Base-by-base conservation (phyloP, 2,329 filamentous ascomycete genomes). In the Clarireedia homoeocarpa region DNA sequence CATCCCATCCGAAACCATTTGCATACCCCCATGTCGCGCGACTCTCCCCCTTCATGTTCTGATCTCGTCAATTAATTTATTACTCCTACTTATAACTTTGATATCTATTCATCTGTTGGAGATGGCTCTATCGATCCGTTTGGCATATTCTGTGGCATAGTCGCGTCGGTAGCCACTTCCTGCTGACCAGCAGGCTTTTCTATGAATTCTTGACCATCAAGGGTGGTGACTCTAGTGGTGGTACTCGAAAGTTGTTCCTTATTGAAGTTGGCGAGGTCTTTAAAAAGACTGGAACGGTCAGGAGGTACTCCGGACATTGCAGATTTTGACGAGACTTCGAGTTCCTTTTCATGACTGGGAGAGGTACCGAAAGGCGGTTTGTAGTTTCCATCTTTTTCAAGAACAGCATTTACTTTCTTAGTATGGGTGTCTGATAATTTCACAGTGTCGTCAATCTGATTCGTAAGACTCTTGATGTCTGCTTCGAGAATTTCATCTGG, bases 401-500 rank as follows among this genome's bases (percentile, higher is more conserved):
- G 48, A 7, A 54, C 51, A 23, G 63, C 62, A 15, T 65, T 67
- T 5, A 66, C 63, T 49, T 66, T 63, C 15, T 62, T 52, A 7
- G 61, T 56, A 50, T 70, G 70, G 38, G 67, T 65, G 27, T 65
- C 62, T 2, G 63, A 66, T 12, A 69, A n/a, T 30, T 67, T 68
- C 51, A 71, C 56, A 2, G 65, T 59, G 12, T 60, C 56, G 54
- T 71, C 70, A 4, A 73, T 68, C 46, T 71, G 70, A 17, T 59
- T 62, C 3, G 72, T 70, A 40, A 73, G 58, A 53, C 65, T 69
- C 26, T 63, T 61, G 27, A 74, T 67, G 58, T 74, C 71, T 17
- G 65, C 67, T 36, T 71, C 65, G 7, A 73, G 54, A 10, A 61
- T 27, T 52, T 86, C 80, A 60, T 86, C 82, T 46, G 74, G 75